Conservation (phyloP, 768 basidiomycete species). For the Podaxis carcinomalis region DNA sequence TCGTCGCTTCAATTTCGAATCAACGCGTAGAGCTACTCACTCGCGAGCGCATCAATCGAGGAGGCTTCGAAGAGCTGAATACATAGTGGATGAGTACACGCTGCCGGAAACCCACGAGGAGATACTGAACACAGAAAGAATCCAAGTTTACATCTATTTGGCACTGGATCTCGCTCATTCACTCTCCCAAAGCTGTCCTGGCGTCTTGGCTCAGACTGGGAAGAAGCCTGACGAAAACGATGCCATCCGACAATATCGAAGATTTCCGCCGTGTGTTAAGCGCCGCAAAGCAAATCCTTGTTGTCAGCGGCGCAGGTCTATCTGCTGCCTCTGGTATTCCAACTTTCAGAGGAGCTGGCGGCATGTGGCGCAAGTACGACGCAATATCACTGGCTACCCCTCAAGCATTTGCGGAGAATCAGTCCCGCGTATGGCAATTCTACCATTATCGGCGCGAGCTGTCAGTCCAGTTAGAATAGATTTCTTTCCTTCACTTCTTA, state of each 20-base stretch:
- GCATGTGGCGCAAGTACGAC: slow-evolving; percentile 47
- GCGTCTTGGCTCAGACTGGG: no score
- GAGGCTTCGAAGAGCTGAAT: no score
- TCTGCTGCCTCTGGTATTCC: slow-evolving; percentile 27
- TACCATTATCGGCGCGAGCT: slow-evolving; percentile 57
- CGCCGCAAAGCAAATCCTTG: not conserved
- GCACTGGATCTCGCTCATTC: no score
- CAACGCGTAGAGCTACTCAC: no score
- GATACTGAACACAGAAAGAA: no score
- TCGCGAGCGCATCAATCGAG: no score
- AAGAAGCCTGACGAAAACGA: no score
- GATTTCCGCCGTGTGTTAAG: not conserved
- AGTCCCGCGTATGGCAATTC: slow-evolving; percentile 57
- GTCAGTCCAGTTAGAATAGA: slow-evolving; percentile 25
- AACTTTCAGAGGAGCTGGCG: slow-evolving; percentile 50
- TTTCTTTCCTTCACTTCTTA: slow-evolving; percentile 1
- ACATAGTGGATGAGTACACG: no score
- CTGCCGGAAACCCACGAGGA: no score
- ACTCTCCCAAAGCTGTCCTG: no score
- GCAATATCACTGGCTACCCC: slow-evolving; percentile 51
- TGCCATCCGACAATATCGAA: not conserved
- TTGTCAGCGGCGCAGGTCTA: not conserved
- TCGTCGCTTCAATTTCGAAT: no score
- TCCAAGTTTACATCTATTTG: no score
- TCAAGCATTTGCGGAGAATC: slow-evolving; percentile 43